These are phyloP conservation scores for Basipetospora chlamydospora DNA, from an alignment of 2,329 filamentous ascomycete genomes.

Conservation along the genomic window DNA sequence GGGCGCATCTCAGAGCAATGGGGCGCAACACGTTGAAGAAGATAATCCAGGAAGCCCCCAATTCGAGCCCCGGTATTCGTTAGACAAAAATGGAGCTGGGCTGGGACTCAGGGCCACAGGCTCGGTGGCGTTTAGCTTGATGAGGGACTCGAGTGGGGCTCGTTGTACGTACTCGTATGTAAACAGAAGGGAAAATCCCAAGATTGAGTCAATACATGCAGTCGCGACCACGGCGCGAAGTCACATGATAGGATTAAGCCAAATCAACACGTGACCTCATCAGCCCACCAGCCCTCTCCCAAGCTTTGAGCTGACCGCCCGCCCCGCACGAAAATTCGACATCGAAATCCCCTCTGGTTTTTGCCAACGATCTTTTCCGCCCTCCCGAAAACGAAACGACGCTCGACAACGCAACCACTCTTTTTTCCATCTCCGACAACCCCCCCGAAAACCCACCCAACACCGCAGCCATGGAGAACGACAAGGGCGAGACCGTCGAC, in stretches of 20 bases:
- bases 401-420: not conserved
- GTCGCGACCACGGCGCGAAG: constrained; percentile 2
- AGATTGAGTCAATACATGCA: no score
- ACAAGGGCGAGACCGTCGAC: constrained; percentile 98
- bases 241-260: constrained; percentile 1
- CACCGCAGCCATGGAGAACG: constrained; percentile 89
- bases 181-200: no score
- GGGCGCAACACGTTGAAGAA: constrained; percentile 2
- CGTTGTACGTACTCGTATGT: no score
- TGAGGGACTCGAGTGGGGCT: no score
- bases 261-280: no score
- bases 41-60: no score
- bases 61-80: no score
- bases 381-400: no score
- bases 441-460: constrained; percentile 11
- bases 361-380: not conserved
- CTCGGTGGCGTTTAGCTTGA: no score
- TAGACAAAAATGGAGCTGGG: no score
- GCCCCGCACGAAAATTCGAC: constrained; percentile 6
- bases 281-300: no score
- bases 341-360: constrained; percentile 3
- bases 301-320: not conserved
- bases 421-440: constrained; percentile 1
- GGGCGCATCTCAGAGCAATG: constrained; percentile 4
- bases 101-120: no score